Evolutionary conservation across 345 rosid genomes (phyloP).

Genomic region (Syzygium oleosum): DNA sequence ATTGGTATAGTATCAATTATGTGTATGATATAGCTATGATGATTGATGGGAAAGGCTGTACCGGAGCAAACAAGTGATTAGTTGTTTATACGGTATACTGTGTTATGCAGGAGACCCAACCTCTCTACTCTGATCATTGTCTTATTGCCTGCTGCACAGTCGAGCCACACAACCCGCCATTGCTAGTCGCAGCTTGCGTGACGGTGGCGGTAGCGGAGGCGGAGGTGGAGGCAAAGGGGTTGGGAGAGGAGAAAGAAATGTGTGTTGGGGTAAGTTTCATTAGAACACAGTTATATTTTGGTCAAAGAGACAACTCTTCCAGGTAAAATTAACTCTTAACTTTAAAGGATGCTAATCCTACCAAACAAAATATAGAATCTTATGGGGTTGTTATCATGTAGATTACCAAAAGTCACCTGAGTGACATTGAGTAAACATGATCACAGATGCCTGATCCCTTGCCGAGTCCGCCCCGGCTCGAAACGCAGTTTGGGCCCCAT

Average conservation of each 20-base stretch:
- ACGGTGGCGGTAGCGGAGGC: neutral
- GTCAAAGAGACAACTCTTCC: neutral
- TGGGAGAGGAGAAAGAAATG: too few species aligned
- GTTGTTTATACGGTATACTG: neutral
- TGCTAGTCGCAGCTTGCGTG: fast-evolving
- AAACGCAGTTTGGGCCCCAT: neutral
- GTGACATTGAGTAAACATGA: neutral
- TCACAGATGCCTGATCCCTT: neutral
- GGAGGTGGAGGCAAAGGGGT: neutral
- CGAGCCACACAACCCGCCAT: neutral
- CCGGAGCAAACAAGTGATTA: neutral
- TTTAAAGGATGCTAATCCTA: neutral
- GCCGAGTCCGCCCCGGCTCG: neutral
- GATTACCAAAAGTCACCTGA: neutral
- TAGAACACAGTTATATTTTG: neutral
- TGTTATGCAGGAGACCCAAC: too few species aligned
- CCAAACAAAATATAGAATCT: neutral
- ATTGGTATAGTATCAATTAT: neutral
- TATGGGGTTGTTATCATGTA: neutral
- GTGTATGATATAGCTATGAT: neutral
- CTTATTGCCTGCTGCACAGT: neutral
- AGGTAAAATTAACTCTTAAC: neutral
- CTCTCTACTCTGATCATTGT: neutral
- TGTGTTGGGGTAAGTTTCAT: neutral
- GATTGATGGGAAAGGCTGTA: fast-evolving